These are phyloP conservation scores for Gloeostereum incarnatum DNA, from an alignment of 768 basidiomycete species.

Conservation along the genomic window DNA sequence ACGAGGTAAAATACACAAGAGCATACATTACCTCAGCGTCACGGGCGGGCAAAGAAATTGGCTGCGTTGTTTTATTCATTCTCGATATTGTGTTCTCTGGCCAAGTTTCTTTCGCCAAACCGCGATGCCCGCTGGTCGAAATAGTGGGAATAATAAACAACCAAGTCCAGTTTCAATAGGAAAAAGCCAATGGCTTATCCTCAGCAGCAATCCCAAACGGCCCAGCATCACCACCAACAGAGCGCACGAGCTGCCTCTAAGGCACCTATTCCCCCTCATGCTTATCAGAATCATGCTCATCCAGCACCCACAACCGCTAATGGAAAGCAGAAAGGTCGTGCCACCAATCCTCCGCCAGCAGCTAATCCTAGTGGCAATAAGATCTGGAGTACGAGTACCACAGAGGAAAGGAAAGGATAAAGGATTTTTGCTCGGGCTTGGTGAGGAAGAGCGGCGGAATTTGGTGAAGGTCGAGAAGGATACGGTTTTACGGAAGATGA, in stretches of 20 bases:
- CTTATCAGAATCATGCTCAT: conserved; percentile 38
- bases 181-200: conserved; percentile 88
- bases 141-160: no score
- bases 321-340: conserved; percentile 15
- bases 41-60: no score
- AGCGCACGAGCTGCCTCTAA: conserved; percentile 38
- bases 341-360: conserved; percentile 11
- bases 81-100: no score
- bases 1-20: no score
- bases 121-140: no score
- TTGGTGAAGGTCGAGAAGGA: conserved; percentile 98
- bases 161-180: conserved; percentile 83
- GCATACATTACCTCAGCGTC: no score
- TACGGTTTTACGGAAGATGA: conserved; percentile 97
- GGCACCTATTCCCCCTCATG: conserved; percentile 43
- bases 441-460: conserved; percentile 82
- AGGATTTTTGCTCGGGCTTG: conserved; percentile 94
- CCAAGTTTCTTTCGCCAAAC: no score
- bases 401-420: conserved; percentile 95
- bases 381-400: conserved; percentile 91
- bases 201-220: conserved; percentile 22
- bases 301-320: conserved; percentile 28
- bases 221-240: conserved; percentile 21
- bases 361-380: conserved; percentile 48
- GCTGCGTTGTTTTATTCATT: no score